Evolutionary conservation across 2,329 filamentous ascomycete species (phyloP).

Genomic region (Basipetospora chlamydospora): DNA sequence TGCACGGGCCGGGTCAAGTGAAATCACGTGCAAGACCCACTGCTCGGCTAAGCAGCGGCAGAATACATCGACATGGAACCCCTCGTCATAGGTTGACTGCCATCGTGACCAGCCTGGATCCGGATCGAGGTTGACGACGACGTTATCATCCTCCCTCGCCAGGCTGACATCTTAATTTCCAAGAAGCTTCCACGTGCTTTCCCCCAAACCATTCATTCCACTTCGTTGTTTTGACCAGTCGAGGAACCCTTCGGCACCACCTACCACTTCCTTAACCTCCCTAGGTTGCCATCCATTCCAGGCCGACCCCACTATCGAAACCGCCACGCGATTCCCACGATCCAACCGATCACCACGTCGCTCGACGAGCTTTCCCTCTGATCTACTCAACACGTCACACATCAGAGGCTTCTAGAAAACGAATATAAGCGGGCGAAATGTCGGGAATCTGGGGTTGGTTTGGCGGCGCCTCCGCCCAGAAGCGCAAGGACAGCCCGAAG

Average conservation of each 20-base stretch:
- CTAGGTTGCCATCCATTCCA: slow-evolving; percentile 1
- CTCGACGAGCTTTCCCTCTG: neutral
- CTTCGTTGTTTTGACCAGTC: too few species aligned
- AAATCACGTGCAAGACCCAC: neutral
- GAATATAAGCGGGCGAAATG: slow-evolving; percentile 2
- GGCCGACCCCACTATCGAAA: slow-evolving; percentile 2
- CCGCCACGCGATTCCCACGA: neutral
- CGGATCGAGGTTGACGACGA: neutral
- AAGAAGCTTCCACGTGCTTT: too few species aligned
- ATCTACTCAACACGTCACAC: too few species aligned
- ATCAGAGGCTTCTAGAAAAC: neutral
- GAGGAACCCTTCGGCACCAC: too few species aligned
- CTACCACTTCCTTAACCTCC: neutral
- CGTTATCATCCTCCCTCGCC: neutral
- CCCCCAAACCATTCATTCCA: too few species aligned
- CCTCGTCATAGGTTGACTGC: slow-evolving; percentile 4
- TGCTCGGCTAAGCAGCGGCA: slow-evolving; percentile 3
- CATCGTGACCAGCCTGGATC: slow-evolving; percentile 5
- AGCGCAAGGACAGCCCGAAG: slow-evolving; percentile 88
- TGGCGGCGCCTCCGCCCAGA: slow-evolving; percentile 66
- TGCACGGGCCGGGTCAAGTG: too few species aligned
- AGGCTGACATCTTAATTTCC: neutral
- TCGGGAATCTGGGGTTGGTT: slow-evolving; percentile 64
- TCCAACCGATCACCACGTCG: too few species aligned
- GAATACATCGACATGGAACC: neutral